These are phyloP conservation scores for Colletotrichum sp. DNA, from an alignment of 2,329 filamentous ascomycete genomes.

Conservation along the genomic window DNA sequence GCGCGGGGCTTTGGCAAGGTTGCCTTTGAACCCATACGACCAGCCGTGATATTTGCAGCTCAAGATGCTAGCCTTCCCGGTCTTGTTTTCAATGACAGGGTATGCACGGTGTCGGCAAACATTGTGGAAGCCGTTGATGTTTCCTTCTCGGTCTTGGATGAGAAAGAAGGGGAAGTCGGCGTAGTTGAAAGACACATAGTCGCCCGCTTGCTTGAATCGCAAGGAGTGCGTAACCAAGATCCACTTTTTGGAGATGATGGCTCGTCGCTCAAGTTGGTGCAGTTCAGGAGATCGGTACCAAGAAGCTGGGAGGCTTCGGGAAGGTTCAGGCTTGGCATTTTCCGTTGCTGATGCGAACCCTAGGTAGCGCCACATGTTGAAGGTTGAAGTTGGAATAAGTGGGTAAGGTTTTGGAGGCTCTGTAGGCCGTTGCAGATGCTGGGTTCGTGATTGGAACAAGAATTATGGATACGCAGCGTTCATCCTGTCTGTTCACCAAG, in stretches of 20 bases:
- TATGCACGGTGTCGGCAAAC: conserved; percentile 25
- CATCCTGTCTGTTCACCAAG: background rate
- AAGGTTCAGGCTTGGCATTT: conserved; percentile 4
- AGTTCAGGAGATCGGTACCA: conserved; percentile 33
- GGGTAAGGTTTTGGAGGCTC: background rate
- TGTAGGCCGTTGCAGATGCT: background rate
- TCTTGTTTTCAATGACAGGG: conserved; percentile 22
- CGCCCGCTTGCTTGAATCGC: conserved; percentile 22
- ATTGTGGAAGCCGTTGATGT: conserved; percentile 26
- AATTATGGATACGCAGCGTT: background rate
- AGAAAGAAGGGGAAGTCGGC: conserved; percentile 26
- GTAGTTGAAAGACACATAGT: conserved; percentile 23
- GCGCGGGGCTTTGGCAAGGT: conserved; percentile 45
- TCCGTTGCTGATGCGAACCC: background rate
- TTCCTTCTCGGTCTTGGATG: conserved; percentile 23
- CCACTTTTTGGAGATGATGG: conserved; percentile 43
- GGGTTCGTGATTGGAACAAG: background rate
- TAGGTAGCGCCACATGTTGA: conserved; percentile 13
- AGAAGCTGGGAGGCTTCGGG: conserved; percentile 25
- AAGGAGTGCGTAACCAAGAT: conserved; percentile 28
- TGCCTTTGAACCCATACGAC: conserved; percentile 47
- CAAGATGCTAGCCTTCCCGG: conserved; percentile 19
- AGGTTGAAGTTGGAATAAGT: background rate
- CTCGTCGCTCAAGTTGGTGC: conserved; percentile 43
- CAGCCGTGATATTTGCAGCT: conserved; percentile 46